Evolutionary conservation across 768 basidiomycete genomes (phyloP), one percentile per base, ranked within the genome.

Genomic region (Tulasnella calospora): DNA sequence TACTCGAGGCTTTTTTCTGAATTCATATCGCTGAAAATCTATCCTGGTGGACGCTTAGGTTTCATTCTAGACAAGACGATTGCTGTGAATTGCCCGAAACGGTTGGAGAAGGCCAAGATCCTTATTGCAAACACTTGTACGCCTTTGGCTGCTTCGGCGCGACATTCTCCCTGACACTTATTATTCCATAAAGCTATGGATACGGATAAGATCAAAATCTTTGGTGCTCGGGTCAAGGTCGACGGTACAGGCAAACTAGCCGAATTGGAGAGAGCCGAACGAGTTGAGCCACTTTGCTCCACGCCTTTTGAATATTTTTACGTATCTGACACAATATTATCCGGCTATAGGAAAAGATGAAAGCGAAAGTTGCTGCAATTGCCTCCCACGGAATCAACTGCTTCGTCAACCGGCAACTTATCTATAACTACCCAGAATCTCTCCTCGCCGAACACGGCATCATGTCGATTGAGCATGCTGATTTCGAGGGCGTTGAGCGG

Each of bases 121-220:
- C 86, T 99, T 79, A 96, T 99, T 80, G 95, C 97, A 74, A 99
- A 99, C 82, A 99, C 98, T n/a, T 94, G 96, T 96, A 82, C 81
- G 94, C 85, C 13, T 13, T 69, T 27, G 69, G 23, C 76, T 76
- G 17, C 13, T 17, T 70, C n/a, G 15, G 12, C 73, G 21, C 51
- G 33, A 8, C 44, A 2, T 27, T 30, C 35, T 21, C 21, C 44
- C 19, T 23, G 78, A n/a, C 61, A 12, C 74, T 71, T 47, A 17
- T 12, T 21, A 33, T 71, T 36, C 73, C 27, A 35, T 74, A 15
- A 81, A 96, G 96, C 98, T 3, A 99, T 99, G 98, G 98, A 99
- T 86, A 99, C 98, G 36, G 98, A 99, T 86, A 99, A 99, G 85
- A 98, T 99, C 88, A 99, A 99, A 86, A 92, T 99, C 79, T 99